Percentiles rank a stretch among this genome's conserved stretches.
phyloP scores from a whole-genome alignment of 306 rosid species.

The barrel medic (Medicago truncatula) region MtrunA17r5.0-ANR NC_053046.1:6305001-6305500 shows the following conservation, averaged over 20 bases:
- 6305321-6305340: conserved; percentile 11
- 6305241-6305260: conserved; percentile 2
- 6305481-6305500: conserved; percentile 65
- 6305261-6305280: conserved; percentile 9
- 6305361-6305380: conserved; percentile 87
- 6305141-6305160: background rate
- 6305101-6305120: conserved; percentile 94
- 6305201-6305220: conserved; percentile 1
- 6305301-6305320: background rate
- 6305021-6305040: conserved; percentile 72
- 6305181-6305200: conserved; percentile 21
- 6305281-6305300: background rate
- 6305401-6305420: conserved; percentile 84
- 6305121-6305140: conserved; percentile 77
- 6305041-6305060: conserved; percentile 64
- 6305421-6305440: conserved; percentile 67
- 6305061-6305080: conserved; percentile 87
- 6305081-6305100: conserved; percentile 89
- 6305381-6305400: conserved; percentile 89
- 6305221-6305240: conserved; percentile 18
- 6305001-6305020: conserved; percentile 87
- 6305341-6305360: conserved; percentile 55
- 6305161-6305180: conserved; percentile 6
- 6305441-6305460: conserved; percentile 95
- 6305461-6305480: conserved; percentile 38